Conservation (phyloP, 768 basidiomycete genomes). For the Hypholoma fasciculare region DNA sequence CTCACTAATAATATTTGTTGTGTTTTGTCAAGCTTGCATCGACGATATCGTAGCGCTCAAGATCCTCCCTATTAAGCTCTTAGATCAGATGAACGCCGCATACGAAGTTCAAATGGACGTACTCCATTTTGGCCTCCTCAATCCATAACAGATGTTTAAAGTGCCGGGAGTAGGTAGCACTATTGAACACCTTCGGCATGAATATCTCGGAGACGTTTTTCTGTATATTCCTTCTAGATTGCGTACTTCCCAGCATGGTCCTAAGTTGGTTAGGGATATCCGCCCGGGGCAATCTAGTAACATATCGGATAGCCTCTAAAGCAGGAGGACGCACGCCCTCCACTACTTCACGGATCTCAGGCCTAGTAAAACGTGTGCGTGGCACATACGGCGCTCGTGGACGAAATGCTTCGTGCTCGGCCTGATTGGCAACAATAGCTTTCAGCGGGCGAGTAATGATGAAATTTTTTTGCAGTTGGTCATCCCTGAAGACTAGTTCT, state of each 20-base stretch:
- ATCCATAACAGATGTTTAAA: constrained; percentile 58
- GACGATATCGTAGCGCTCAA: constrained; percentile 36
- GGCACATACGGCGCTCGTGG: constrained; percentile 49
- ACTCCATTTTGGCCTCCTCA: constrained; percentile 50
- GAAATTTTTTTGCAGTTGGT: constrained; percentile 41
- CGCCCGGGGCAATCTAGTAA: constrained; percentile 36
- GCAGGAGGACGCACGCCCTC: constrained; percentile 44
- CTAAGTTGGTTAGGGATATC: constrained; percentile 37
- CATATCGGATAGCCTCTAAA: constrained; percentile 41
- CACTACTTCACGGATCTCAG: constrained; percentile 33
- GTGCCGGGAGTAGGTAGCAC: constrained; percentile 38
- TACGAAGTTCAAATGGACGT: constrained; percentile 8
- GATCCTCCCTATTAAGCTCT: constrained; percentile 32
- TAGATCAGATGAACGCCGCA: too few species aligned
- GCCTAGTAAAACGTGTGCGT: constrained; percentile 29
- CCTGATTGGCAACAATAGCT: constrained; percentile 45
- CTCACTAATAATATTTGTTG: constrained; percentile 41
- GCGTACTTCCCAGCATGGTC: constrained; percentile 27
- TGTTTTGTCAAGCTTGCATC: constrained; percentile 30
- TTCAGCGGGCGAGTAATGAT: constrained; percentile 45
- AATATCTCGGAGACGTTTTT: constrained; percentile 30
- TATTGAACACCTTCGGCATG: constrained; percentile 40
- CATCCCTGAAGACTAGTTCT: constrained; percentile 53
- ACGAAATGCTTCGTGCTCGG: constrained; percentile 44
- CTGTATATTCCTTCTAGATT: constrained; percentile 28